Evolutionary conservation across 768 basidiomycete genomes (phyloP).

Genomic region (Fomitopsis serialis): DNA sequence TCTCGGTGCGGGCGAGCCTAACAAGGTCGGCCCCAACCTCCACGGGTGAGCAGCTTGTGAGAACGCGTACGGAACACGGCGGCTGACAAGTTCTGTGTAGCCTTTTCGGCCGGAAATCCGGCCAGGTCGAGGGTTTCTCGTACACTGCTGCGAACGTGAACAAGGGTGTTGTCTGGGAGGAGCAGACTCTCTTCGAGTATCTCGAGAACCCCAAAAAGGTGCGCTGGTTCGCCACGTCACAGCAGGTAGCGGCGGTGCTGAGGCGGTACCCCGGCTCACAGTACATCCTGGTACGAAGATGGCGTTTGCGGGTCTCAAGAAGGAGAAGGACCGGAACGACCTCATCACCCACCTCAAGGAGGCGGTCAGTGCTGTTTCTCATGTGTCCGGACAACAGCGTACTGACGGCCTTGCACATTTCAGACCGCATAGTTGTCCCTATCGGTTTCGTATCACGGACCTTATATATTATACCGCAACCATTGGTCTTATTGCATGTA

Average conservation of each 20-base stretch:
- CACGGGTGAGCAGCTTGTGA: conserved; percentile 59
- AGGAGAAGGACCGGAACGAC: conserved; percentile 96
- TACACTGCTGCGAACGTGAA: conserved; percentile 95
- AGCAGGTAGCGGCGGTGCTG: not conserved
- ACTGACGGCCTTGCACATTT: not conserved
- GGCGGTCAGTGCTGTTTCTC: conserved; percentile 41
- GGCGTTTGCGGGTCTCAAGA: conserved; percentile 98
- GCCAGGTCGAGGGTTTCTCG: conserved; percentile 78
- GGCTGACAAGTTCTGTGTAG: conserved; percentile 30
- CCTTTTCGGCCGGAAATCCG: conserved; percentile 81
- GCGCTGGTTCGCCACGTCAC: conserved; percentile 20
- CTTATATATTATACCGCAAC: conserved; percentile 5
- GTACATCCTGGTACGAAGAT: conserved; percentile 98
- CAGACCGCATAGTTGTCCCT: conserved; percentile 1
- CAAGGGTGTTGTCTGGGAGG: conserved; percentile 86
- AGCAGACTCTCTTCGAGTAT: conserved; percentile 91
- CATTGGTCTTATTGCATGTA: conserved; percentile 18
- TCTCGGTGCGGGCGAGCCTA: conserved; percentile 63
- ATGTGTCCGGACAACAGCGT: not conserved
- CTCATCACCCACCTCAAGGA: conserved; percentile 83
- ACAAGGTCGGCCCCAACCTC: conserved; percentile 95
- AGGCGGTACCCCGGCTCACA: conserved; percentile 20
- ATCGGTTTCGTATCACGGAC: conserved; percentile 7
- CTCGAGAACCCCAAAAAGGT: conserved; percentile 98
- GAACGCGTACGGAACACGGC: not conserved